Conservation (phyloP, 306 rosid species). For the Quercus gilva region DNA sequence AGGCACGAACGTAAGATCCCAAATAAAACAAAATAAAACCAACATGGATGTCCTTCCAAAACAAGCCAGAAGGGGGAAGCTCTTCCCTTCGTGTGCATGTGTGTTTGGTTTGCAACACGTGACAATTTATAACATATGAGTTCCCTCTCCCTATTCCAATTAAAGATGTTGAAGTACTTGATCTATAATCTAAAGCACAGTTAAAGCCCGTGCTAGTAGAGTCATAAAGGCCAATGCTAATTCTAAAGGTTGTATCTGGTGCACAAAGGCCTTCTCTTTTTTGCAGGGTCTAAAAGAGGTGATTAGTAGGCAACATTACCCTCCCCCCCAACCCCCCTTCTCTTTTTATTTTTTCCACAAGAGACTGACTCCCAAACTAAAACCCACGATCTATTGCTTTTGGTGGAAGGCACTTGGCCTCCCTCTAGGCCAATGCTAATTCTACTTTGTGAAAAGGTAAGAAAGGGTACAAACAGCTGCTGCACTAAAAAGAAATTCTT, state of each 20-base stretch:
- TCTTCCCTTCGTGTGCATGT: background rate
- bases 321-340: no score
- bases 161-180: background rate
- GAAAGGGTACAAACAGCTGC: background rate
- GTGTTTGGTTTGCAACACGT: background rate
- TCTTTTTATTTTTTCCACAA: background rate
- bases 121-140: background rate
- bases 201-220: background rate
- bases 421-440: background rate
- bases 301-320: no score
- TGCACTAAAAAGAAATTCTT: background rate
- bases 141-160: background rate
- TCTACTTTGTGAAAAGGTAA: background rate
- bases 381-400: no score
- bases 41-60: background rate
- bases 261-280: no score
- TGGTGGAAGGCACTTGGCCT: no score
- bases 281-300: no score
- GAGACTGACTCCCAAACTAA: background rate
- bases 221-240: background rate
- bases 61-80: background rate
- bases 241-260: background rate
- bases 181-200: background rate
- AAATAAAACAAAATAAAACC: background rate
- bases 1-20: background rate